Conservation (phyloP, 306 rosid genomes). For the Cicer cuneatum region DNA sequence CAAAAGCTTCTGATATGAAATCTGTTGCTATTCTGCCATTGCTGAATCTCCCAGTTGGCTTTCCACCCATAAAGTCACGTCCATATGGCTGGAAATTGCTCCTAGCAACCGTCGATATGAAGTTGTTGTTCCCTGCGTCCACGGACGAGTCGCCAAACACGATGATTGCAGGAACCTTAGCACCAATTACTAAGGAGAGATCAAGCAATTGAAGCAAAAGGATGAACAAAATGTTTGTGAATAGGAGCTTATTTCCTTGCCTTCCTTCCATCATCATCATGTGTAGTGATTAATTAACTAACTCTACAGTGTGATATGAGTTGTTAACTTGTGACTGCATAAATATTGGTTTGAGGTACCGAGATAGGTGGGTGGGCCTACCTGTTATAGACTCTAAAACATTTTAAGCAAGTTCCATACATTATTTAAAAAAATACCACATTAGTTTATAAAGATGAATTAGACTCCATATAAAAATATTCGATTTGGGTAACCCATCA, state of each 20-base stretch:
- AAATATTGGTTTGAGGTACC: conserved; percentile 36
- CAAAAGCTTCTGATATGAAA: conserved; percentile 72
- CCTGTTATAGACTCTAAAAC: background rate
- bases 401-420: background rate
- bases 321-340: conserved; percentile 28
- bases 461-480: too few relatives aligned
- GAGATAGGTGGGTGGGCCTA: background rate
- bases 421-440: too few relatives aligned
- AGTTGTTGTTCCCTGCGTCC: conserved; percentile 95
- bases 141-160: conserved; percentile 96
- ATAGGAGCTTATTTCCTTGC: background rate
- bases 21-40: conserved; percentile 85
- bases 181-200: background rate
- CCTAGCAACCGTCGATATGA: conserved; percentile 75
- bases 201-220: conserved; percentile 37
- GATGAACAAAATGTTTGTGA: conserved; percentile 36
- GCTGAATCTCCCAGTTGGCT: conserved; percentile 83
- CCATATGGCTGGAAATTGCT: conserved; percentile 93
- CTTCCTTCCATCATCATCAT: background rate
- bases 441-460: too few relatives aligned
- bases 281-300: background rate
- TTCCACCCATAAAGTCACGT: conserved; percentile 76
- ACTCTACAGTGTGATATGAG: background rate
- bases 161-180: conserved; percentile 68
- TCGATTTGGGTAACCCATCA: too few relatives aligned